Base-by-base conservation (phyloP, 1,284 basidiomycete species). In the Tetrapyrgos nigripes region DNA sequence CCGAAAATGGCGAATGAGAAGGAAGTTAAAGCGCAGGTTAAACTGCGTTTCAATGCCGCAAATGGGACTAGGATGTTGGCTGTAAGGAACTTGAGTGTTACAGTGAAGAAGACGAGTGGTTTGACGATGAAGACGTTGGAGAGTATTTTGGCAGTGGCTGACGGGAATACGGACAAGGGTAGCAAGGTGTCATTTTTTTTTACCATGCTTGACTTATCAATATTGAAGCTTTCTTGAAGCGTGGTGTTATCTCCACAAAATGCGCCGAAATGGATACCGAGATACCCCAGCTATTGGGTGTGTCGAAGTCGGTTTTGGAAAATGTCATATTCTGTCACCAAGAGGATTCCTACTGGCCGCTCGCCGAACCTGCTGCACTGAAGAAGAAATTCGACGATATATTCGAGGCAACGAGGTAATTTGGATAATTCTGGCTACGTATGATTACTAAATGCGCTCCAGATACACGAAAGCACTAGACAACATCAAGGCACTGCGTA, bases 311-410 rank as follows among this genome's bases (percentile, higher is more conserved):
- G 6, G 97, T 99, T 50, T 86, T 99, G 21, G 97, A 99, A 70
- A 98, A 98, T 70, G 97, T 99, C 68, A 98, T 99, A 61, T 99
- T 99, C 70, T 99, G 97, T 75, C 97, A 99, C 74, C 97, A 99
- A 77, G 97, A 99, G 70, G 97, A 99, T 59, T 96, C 94, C 0
- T 98, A 96, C 69, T 99, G 97, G 97, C 97, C 97, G 0, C 82
- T 99, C 13, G 85, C 96, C 0, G 97, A 99, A 68, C 93, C 97
- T 0, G 81, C 93, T 1, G 85, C 88, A 1, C 77, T 99, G 43
- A 99, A 99, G 82, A 98, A 98, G 83, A 97, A 97, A 73, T 98
- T 97, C 64, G 97, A 99, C 68, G 97, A 99, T 69, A 99, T 99
- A 64, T 99, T 99, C 66, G 97, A 99, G 73, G 97, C 97, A 1